Evolutionary conservation across 108 stramenopile genomes (phyloP).

Genomic region (Epipyxis sp.): DNA sequence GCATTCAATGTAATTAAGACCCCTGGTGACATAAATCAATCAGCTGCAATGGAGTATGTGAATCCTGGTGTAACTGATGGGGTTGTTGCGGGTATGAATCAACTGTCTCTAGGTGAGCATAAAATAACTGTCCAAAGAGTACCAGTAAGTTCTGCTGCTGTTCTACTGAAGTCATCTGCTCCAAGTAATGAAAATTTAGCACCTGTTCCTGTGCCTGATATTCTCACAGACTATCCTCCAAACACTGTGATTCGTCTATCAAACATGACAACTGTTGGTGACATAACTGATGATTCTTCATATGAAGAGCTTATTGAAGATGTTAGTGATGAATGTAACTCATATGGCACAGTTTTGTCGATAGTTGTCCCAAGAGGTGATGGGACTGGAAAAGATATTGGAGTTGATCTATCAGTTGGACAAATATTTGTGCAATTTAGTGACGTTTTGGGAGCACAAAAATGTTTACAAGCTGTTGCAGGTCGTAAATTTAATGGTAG

Average conservation of each 20-base stretch:
- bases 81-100: slow-evolving; percentile 32
- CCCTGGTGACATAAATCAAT: background rate
- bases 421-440: slow-evolving; percentile 20
- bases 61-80: background rate
- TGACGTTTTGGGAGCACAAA: background rate
- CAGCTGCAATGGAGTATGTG: slow-evolving; percentile 33
- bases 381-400: background rate
- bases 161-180: slow-evolving; percentile 25
- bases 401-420: background rate
- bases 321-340: slow-evolving; percentile 28
- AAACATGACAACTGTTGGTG: slow-evolving; percentile 51
- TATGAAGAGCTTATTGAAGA: slow-evolving; percentile 64
- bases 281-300: slow-evolving; percentile 76
- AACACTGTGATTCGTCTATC: slow-evolving; percentile 26
- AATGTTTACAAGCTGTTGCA: background rate
- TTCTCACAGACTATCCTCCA: too few species aligned
- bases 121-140: slow-evolving; percentile 21
- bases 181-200: background rate
- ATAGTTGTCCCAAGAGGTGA: background rate
- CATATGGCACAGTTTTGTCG: slow-evolving; percentile 27
- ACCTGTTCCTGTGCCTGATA: background rate
- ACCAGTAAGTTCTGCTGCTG: slow-evolving; percentile 24
- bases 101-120: slow-evolving; percentile 25
- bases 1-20: slow-evolving; percentile 33
- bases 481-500: slow-evolving; percentile 25